A percentile compares a stretch with the other conserved stretches of the same genome.
Conservation (phyloP, 1,284 basidiomycete genomes). For the Ganoderma lingzhi region DNA sequence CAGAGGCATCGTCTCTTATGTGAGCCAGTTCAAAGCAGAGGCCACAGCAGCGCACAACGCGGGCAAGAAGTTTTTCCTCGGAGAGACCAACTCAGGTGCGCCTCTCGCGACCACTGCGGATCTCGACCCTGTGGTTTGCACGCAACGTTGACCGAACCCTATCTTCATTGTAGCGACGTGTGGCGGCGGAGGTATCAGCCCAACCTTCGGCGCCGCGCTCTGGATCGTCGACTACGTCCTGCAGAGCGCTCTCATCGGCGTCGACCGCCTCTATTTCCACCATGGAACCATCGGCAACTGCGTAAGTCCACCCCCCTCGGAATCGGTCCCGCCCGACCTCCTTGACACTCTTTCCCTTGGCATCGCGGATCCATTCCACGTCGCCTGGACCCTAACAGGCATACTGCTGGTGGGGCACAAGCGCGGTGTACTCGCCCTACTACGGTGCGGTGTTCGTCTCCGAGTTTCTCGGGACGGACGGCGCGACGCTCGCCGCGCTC, state of each 20-base stretch:
- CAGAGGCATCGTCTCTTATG: conserved; percentile 49
- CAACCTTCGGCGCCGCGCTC: conserved; percentile 52
- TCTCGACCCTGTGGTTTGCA: not conserved
- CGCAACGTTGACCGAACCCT: not conserved
- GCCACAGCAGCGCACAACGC: conserved; percentile 46
- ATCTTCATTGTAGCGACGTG: conserved; percentile 45
- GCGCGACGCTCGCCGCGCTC: conserved; percentile 45
- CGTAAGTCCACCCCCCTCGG: conserved; percentile 36
- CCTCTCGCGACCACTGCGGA: not conserved
- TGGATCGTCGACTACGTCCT: conserved; percentile 58
- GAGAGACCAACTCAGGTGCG: conserved; percentile 55
- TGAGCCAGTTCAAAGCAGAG: conserved; percentile 46
- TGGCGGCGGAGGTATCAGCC: conserved; percentile 53
- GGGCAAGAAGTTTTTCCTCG: conserved; percentile 50
- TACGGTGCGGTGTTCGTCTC: conserved; percentile 52
- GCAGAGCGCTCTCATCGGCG: conserved; percentile 49
- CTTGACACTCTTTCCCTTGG: not conserved
- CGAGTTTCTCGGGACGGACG: conserved; percentile 47
- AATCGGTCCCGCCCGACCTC: not conserved
- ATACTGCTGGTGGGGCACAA: conserved; percentile 52
- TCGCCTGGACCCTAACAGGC: conserved; percentile 35
- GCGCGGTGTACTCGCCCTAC: conserved; percentile 47
- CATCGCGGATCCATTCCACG: not conserved
- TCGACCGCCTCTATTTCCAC: conserved; percentile 54
- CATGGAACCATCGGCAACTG: conserved; percentile 54